phyloP scores from a whole-genome alignment of 2,329 filamentous ascomycete species.

The Alternaria incomplexa region DNA sequence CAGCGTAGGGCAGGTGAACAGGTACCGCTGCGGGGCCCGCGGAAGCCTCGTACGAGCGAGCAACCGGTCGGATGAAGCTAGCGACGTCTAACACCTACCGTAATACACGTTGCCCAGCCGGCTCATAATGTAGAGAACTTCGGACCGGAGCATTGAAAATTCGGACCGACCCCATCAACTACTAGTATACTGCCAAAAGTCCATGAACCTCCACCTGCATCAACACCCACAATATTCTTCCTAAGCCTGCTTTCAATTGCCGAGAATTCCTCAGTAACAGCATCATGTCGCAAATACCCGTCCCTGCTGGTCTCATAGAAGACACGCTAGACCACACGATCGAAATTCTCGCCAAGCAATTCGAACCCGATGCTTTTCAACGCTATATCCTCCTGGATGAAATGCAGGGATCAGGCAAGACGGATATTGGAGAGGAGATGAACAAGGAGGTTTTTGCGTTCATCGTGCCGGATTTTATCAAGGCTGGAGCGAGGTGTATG shows the following conservation, averaged over 20 bases:
- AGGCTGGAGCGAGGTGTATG: slow-evolving; percentile 3
- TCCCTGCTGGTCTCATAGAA: slow-evolving; percentile 2
- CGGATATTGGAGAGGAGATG: neutral
- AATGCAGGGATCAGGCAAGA: neutral
- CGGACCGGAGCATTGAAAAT: neutral
- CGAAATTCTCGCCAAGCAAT: slow-evolving; percentile 6
- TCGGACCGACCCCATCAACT: neutral
- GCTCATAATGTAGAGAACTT: neutral
- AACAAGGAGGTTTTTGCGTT: slow-evolving; percentile 3
- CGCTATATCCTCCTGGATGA: slow-evolving; percentile 4
- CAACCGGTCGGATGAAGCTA: neutral
- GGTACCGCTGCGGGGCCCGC: neutral
- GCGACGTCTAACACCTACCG: neutral
- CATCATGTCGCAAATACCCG: neutral
- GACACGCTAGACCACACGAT: slow-evolving; percentile 10
- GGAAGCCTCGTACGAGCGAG: neutral
- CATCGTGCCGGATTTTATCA: neutral
- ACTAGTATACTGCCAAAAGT: neutral
- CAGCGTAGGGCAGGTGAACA: neutral
- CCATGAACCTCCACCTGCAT: neutral
- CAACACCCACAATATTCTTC: neutral
- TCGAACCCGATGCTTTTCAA: slow-evolving; percentile 5
- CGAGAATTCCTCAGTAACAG: neutral
- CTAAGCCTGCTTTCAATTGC: neutral
- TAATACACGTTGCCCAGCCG: neutral